These are phyloP conservation scores for Scleroderma bovista DNA, from an alignment of 768 basidiomycete genomes.

Conservation along the genomic window DNA sequence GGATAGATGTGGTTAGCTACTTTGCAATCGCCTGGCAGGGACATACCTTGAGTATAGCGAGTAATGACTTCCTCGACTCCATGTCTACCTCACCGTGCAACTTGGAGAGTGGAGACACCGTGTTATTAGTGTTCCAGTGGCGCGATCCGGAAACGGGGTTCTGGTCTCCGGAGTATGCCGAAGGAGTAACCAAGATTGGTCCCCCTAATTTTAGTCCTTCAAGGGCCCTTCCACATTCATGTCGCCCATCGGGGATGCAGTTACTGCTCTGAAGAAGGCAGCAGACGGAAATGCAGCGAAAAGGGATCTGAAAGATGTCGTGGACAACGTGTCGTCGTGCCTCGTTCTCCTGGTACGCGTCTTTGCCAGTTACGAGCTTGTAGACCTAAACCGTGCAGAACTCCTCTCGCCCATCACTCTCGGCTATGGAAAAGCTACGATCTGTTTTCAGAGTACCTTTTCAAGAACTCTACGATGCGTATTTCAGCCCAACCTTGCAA, in stretches of 20 bases:
- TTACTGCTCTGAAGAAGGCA: constrained; percentile 27
- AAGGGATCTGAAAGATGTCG: constrained; percentile 27
- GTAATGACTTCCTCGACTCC: constrained; percentile 15
- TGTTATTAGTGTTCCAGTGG: too few species aligned
- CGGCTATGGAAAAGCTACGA: constrained; percentile 34
- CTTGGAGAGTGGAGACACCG: too few species aligned
- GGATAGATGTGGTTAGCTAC: not conserved
- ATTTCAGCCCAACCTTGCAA: constrained; percentile 35
- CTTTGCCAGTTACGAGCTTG: not conserved
- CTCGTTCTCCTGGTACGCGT: constrained; percentile 38
- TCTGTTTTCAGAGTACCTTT: constrained; percentile 39
- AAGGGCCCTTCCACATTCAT: too few species aligned
- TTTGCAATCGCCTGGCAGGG: not conserved
- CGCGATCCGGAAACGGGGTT: too few species aligned
- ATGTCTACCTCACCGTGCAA: constrained; percentile 9
- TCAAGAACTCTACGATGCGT: constrained; percentile 38
- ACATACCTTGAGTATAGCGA: constrained; percentile 2
- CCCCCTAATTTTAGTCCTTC: too few species aligned
- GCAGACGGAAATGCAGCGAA: constrained; percentile 25
- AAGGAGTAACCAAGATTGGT: too few species aligned
- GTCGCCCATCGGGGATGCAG: constrained; percentile 25
- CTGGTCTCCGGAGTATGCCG: too few species aligned
- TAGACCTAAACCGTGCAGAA: constrained; percentile 30
- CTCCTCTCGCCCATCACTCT: constrained; percentile 31
- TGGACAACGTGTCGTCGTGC: constrained; percentile 38